Evolutionary conservation across 2,329 filamentous ascomycete genomes (phyloP).

Genomic region (Aspergillus tanneri): DNA sequence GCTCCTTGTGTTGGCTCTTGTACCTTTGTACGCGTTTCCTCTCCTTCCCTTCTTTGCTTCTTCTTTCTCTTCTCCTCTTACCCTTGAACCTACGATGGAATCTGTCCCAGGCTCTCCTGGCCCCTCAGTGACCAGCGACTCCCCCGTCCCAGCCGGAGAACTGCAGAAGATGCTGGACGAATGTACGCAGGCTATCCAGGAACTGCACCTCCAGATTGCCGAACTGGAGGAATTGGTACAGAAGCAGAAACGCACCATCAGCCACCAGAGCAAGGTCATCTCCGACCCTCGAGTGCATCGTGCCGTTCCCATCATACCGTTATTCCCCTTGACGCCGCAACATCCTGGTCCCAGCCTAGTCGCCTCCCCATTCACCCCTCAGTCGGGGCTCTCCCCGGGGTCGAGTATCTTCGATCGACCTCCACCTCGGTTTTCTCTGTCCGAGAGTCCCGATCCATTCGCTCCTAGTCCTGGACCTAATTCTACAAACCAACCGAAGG

Average conservation of each 20-base stretch:
- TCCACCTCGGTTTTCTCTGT: constrained; percentile 12
- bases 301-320: constrained; percentile 5
- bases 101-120: background rate
- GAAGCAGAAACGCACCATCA: constrained; percentile 26
- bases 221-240: constrained; percentile 20
- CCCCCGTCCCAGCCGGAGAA: too few species aligned
- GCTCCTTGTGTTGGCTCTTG: too few species aligned
- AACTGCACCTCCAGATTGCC: constrained; percentile 14
- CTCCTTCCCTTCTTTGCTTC: too few species aligned
- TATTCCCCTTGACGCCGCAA: constrained; percentile 14
- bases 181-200: constrained; percentile 8
- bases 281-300: constrained; percentile 22
- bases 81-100: background rate
- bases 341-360: constrained; percentile 1
- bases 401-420: constrained; percentile 18
- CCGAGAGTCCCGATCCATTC: background rate
- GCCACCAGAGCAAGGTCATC: constrained; percentile 29
- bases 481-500: background rate
- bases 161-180: constrained; percentile 15
- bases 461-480: background rate
- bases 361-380: constrained; percentile 10
- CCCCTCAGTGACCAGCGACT: background rate
- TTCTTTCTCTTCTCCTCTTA: too few species aligned
- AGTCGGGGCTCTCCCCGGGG: constrained; percentile 2
- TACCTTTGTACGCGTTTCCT: too few species aligned